A percentile compares a stretch with the other conserved stretches of the same genome.
Evolutionary conservation across 306 rosid species (phyloP).

Genomic region (Lotus japonicus): DNA sequence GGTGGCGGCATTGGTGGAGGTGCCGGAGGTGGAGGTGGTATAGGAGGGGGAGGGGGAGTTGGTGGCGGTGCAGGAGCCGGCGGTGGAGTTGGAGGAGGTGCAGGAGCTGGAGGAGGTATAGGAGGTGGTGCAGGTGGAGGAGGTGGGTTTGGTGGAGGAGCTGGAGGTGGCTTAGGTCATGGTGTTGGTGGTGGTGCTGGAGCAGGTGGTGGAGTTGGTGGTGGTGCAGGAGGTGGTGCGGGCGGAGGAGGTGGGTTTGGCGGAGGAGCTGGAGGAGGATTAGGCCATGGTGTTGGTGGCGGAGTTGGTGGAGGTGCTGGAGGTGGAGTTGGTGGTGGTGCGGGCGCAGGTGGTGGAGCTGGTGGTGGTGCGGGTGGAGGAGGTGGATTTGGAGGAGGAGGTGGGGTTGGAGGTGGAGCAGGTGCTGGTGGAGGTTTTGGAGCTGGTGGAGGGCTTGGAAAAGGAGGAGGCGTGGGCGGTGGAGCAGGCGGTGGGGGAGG

Average conservation of each 20-base stretch:
- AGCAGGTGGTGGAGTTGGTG: not conserved
- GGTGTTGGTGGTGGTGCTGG: conserved; percentile 12
- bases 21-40: not conserved
- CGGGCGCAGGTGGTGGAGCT: not conserved
- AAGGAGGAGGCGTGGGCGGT: conserved; percentile 6
- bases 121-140: not conserved
- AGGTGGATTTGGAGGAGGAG: not conserved
- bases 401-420: not conserved
- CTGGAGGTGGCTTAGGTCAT: not conserved
- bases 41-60: not conserved
- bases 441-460: conserved; percentile 7
- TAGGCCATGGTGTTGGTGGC: not conserved
- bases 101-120: not conserved
- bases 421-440: conserved; percentile 10
- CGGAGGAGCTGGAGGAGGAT: not conserved
- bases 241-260: conserved; percentile 24
- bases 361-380: not conserved
- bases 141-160: not conserved
- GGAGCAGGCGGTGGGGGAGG: conserved; percentile 25
- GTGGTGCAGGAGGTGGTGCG: not conserved
- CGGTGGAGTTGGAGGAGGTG: not conserved
- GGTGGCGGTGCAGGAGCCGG: not conserved
- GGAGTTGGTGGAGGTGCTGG: not conserved
- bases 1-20: conserved; percentile 15
- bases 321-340: not conserved